phyloP scores from a whole-genome alignment of 1,284 basidiomycete species.

The Cronartium quercuum region DNA sequence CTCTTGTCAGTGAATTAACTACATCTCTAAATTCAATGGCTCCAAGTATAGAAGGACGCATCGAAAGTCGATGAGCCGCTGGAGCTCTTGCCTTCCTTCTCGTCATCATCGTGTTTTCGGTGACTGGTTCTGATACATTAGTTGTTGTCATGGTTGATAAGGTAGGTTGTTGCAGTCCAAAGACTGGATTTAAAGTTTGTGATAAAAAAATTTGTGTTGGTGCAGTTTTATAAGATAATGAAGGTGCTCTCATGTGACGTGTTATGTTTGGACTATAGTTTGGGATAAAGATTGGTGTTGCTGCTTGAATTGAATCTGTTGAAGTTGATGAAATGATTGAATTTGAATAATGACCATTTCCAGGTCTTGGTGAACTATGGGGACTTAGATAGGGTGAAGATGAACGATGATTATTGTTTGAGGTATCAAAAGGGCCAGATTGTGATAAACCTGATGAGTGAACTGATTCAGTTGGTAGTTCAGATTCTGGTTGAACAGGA shows the following conservation, averaged over 20 bases:
- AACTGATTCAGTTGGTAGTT: neutral
- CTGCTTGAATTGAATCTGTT: no score
- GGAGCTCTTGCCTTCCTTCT: neutral
- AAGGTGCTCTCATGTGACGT: conserved; percentile 24
- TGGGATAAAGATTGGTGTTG: no score
- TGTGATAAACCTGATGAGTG: conserved; percentile 1
- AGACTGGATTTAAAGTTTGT: neutral
- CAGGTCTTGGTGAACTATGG: no score
- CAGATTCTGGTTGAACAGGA: conserved; percentile 17
- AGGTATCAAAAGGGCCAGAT: neutral
- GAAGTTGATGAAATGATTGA: no score
- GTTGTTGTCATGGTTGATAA: no score
- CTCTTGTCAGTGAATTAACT: conserved; percentile 66
- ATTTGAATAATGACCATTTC: no score
- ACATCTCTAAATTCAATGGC: conserved; percentile 90
- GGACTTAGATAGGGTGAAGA: neutral
- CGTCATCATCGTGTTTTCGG: no score
- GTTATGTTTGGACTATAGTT: no score
- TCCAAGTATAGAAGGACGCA: conserved; percentile 64
- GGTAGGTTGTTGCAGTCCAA: neutral
- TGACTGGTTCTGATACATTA: no score
- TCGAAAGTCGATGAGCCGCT: neutral
- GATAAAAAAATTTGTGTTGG: neutral
- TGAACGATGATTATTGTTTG: neutral
- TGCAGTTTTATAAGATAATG: conserved; percentile 12